Base-by-base conservation (phyloP, 805 yeast species). In the Cyberlindnera meyerae region DNA sequence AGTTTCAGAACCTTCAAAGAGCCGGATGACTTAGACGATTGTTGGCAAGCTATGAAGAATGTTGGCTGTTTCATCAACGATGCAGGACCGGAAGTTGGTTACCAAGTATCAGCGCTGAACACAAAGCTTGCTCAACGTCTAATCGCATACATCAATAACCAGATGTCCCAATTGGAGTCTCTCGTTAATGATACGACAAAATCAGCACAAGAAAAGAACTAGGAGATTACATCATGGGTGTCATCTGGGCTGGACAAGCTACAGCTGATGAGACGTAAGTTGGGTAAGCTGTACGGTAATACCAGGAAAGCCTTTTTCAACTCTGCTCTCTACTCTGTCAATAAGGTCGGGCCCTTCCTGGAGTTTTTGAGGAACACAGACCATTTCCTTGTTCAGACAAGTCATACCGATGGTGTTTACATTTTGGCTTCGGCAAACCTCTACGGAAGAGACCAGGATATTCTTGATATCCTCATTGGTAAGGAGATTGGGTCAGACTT, bases 1-100 rank as follows among this genome's bases (percentile, higher is more conserved):
- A 73, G 82, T 11, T 84, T 85, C 62, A 73, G 88, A 48, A 83
- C 95, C 0, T 86, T 85, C 59, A 86, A 86, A 52, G 97, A 86
- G 51, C 89, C 96, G 1, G 98, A 90, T 48, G 88, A 83, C 53
- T 65, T 93, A 33, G 94, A 87, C 51, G 75, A 70, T 36, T 84
- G 84, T 29, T 93, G 95, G 89, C 70, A 72, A 21, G 79, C 81
- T 48, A 65, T 93, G 46, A 83, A 75, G 48, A 78, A 79, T 48
- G 70, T 86, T 24, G 96, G 97, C 11, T 75, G 72, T 43, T 80
- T 73, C 48, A 72, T 93, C 20, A 88, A 83, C 28, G 83, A 86
- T 6, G 90, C 94, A 20, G 86, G 93, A 27, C 73, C 77, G 6
- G 79, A 82, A 12, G 78, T 90, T 36, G 93, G 96, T 0, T 81